Conservation (phyloP, 768 basidiomycete genomes). For the Termitomyces sp. region DNA sequence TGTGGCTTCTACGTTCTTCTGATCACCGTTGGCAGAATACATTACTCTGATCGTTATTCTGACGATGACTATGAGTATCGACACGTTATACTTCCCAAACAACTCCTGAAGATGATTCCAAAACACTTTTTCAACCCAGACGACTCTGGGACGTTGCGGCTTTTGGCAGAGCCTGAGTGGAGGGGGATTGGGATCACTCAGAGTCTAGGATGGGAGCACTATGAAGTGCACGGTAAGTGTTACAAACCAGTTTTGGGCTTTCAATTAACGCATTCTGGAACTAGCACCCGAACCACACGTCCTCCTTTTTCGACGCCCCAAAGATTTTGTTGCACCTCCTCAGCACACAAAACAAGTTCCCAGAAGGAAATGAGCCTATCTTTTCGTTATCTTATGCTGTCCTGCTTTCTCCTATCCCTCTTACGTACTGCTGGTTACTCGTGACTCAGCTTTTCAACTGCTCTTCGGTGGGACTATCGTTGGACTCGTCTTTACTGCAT, state of each 20-base stretch:
- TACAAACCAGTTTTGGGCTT: not conserved
- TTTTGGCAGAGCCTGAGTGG: constrained; percentile 90
- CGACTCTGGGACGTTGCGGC: constrained; percentile 69
- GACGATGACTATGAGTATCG: constrained; percentile 95
- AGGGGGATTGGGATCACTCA: constrained; percentile 95
- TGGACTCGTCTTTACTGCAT: constrained; percentile 1
- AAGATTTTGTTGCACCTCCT: constrained; percentile 56
- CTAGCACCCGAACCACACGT: constrained; percentile 92
- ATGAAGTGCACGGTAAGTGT: constrained; percentile 85
- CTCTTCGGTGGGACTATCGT: constrained; percentile 3
- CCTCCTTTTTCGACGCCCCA: constrained; percentile 83
- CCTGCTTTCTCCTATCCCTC: not conserved
- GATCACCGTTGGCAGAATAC: constrained; percentile 51
- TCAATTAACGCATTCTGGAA: constrained; percentile 2
- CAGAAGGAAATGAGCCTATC: constrained; percentile 36
- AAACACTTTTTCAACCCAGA: constrained; percentile 80
- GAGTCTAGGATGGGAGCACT: constrained; percentile 95
- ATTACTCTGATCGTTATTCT: constrained; percentile 88
- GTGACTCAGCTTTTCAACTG: constrained; percentile 1
- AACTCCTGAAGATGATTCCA: constrained; percentile 89
- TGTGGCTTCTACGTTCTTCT: constrained; percentile 7
- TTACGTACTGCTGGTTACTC: constrained; percentile 6
- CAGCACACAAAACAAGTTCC: constrained; percentile 35
- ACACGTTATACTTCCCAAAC: constrained; percentile 95
- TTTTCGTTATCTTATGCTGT: not conserved